Evolutionary conservation across 805 yeast species (phyloP).

Genomic region (Candida rishiriensis): DNA sequence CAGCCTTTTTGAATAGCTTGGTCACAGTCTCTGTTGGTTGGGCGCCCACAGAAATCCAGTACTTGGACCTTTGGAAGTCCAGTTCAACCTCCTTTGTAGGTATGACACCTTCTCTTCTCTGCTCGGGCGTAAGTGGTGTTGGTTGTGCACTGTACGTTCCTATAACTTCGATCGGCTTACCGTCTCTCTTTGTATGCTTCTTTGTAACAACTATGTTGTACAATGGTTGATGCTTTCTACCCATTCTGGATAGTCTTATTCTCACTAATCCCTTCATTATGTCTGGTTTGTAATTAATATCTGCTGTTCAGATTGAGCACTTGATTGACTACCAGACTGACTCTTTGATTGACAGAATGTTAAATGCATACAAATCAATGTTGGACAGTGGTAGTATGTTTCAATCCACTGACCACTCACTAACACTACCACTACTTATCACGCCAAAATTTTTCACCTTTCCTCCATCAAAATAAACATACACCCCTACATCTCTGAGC

Average conservation of each 20-base stretch:
- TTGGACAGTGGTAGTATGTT: no score
- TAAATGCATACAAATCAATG: no score
- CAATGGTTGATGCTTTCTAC: slow-evolving; percentile 80
- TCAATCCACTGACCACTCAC: no score
- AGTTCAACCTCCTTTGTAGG: slow-evolving; percentile 76
- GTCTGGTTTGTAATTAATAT: neutral
- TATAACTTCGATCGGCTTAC: slow-evolving; percentile 87
- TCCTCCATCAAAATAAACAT: no score
- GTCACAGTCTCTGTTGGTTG: slow-evolving; percentile 84
- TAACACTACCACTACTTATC: no score
- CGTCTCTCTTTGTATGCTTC: slow-evolving; percentile 72
- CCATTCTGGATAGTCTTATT: slow-evolving; percentile 89
- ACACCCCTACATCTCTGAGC: no score
- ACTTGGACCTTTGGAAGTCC: slow-evolving; percentile 85
- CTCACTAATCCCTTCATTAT: slow-evolving; percentile 68
- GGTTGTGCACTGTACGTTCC: slow-evolving; percentile 92
- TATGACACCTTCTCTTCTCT: slow-evolving; percentile 46
- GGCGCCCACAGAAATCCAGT: slow-evolving; percentile 98
- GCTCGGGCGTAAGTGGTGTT: slow-evolving; percentile 58
- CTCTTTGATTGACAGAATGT: no score
- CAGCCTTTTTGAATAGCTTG: slow-evolving; percentile 71
- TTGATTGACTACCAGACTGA: no score
- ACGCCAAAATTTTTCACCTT: no score
- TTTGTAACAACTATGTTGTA: slow-evolving; percentile 91
- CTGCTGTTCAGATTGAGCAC: neutral